Evolutionary conservation across 2,329 filamentous ascomycete genomes (phyloP).

Genomic region (Ceratocystiopsis minuta): DNA sequence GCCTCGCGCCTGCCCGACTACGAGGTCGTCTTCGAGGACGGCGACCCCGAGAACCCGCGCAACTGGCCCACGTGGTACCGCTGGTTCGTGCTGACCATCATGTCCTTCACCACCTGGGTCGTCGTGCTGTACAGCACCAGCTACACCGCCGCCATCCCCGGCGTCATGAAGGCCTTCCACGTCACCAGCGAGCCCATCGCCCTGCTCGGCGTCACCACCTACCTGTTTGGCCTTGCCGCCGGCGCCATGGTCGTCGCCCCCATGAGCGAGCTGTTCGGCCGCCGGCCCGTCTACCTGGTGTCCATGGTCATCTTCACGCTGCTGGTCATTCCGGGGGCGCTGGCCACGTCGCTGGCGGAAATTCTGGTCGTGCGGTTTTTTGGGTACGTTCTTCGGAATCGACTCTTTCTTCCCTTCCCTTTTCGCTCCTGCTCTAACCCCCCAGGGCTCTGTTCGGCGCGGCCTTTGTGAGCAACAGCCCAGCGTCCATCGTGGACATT

Average conservation of each 20-base stretch:
- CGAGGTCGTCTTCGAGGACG: constrained; percentile 48
- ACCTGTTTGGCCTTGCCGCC: constrained; percentile 50
- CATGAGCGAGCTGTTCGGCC: constrained; percentile 47
- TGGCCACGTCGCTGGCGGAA: constrained; percentile 44
- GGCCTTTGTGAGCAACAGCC: constrained; percentile 68
- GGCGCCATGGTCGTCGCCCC: constrained; percentile 59
- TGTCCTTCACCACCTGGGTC: constrained; percentile 25
- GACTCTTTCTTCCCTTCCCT: too few species aligned
- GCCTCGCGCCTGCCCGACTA: constrained; percentile 32
- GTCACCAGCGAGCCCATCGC: constrained; percentile 33
- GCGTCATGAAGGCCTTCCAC: constrained; percentile 47
- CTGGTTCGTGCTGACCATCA: constrained; percentile 20
- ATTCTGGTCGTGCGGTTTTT: constrained; percentile 54
- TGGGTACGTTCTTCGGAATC: constrained; percentile 20
- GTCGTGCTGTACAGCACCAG: constrained; percentile 53
- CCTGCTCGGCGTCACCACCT: constrained; percentile 57
- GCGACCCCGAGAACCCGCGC: constrained; percentile 43
- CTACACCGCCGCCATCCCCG: constrained; percentile 52
- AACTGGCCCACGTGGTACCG: constrained; percentile 44
- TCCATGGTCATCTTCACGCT: constrained; percentile 44
- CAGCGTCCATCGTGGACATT: constrained; percentile 70
- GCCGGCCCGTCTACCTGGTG: constrained; percentile 45
- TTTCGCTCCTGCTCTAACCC: constrained; percentile 7
- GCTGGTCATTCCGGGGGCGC: constrained; percentile 49
- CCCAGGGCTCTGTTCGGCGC: constrained; percentile 22